A percentile compares a stretch with the other conserved stretches of the same genome.
Evolutionary conservation across 2,329 filamentous ascomycete species (phyloP).

Genomic region (Fusarium dlaminii): DNA sequence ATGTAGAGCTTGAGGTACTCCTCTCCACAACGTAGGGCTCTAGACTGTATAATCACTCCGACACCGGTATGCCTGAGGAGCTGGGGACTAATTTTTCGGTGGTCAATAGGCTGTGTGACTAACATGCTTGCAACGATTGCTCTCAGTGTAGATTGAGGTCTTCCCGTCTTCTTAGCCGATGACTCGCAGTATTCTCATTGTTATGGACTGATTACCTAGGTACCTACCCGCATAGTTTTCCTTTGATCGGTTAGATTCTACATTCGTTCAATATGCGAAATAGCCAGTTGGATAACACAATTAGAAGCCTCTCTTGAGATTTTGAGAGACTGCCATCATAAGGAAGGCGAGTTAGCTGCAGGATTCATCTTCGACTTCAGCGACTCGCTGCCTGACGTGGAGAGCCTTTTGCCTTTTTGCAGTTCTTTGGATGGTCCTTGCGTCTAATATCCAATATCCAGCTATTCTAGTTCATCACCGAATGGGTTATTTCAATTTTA

Average conservation of each 20-base stretch:
- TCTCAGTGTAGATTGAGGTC: background rate
- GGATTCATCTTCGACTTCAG: background rate
- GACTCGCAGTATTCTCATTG: background rate
- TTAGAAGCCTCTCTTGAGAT: background rate
- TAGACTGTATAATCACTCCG: background rate
- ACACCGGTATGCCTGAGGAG: background rate
- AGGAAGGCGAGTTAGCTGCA: background rate
- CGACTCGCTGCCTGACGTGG: rapidly evolving
- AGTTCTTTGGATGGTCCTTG: background rate
- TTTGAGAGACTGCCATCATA: background rate
- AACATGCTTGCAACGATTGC: background rate
- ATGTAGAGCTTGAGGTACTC: background rate
- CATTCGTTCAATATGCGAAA: background rate
- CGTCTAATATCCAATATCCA: background rate
- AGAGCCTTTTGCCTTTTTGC: background rate
- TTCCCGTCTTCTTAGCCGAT: too few relatives aligned
- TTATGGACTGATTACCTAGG: background rate
- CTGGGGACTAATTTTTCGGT: rapidly evolving
- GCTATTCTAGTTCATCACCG: rapidly evolving
- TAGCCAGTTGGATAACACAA: background rate
- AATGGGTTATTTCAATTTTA: background rate
- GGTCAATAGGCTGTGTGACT: background rate
- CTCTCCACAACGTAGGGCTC: background rate
- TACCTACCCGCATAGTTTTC: background rate
- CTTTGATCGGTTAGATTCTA: background rate